Percentiles rank a stretch among this genome's conserved stretches.
Evolutionary conservation across 2,329 filamentous ascomycete genomes (phyloP).

Genomic region (Zymoseptoria ardabiliae): DNA sequence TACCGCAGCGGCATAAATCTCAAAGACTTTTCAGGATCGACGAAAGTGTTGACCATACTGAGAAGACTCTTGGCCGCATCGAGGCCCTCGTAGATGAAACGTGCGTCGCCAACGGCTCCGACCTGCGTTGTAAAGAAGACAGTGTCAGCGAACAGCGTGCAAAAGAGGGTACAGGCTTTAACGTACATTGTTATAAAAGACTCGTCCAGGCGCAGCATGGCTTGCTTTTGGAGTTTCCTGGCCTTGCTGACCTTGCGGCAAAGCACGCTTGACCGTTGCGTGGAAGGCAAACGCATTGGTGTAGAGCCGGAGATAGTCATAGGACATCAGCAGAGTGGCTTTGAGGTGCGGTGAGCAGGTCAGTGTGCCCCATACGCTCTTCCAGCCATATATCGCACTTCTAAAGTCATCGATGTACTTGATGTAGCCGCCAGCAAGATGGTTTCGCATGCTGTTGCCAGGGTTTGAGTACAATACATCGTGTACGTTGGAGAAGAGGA

Average conservation of each 20-base stretch:
- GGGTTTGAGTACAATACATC: slow-evolving; percentile 67
- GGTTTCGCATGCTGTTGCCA: slow-evolving; percentile 60
- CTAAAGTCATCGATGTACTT: slow-evolving; percentile 70
- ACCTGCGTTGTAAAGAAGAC: slow-evolving; percentile 20
- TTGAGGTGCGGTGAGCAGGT: slow-evolving; percentile 61
- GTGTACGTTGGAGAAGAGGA: slow-evolving; percentile 66
- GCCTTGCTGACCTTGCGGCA: slow-evolving; percentile 28
- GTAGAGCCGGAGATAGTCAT: slow-evolving; percentile 65
- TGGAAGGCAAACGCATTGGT: slow-evolving; percentile 72
- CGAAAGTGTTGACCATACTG: slow-evolving; percentile 45
- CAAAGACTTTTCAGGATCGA: slow-evolving; percentile 40
- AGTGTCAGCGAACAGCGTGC: neutral
- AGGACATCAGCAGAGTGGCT: slow-evolving; percentile 60
- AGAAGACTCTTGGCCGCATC: slow-evolving; percentile 44
- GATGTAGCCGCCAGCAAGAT: slow-evolving; percentile 64
- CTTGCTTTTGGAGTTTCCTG: slow-evolving; percentile 15
- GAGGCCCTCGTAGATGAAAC: slow-evolving; percentile 45
- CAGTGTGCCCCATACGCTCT: slow-evolving; percentile 60
- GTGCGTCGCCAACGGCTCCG: slow-evolving; percentile 41
- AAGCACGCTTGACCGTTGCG: slow-evolving; percentile 50
- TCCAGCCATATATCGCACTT: slow-evolving; percentile 62
- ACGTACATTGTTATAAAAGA: slow-evolving; percentile 40
- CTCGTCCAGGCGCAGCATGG: slow-evolving; percentile 18
- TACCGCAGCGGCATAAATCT: slow-evolving; percentile 44
- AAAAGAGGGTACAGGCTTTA: no score